phyloP scores from a whole-genome alignment of 208 protist genomes.

The Naegleria gruberi region DNA sequence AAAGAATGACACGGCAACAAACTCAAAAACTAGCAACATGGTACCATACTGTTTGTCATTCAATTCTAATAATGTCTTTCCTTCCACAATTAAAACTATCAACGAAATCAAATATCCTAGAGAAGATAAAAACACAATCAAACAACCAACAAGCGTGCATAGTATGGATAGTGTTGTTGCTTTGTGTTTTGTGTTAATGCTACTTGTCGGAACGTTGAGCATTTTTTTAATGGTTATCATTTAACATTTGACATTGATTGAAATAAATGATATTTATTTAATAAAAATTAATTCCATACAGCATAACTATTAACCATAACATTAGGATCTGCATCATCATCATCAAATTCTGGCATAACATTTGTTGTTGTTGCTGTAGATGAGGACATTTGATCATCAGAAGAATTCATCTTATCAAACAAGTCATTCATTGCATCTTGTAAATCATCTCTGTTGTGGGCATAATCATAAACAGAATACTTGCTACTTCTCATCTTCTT shows the following conservation, averaged over 20 bases:
- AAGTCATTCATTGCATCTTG: neutral
- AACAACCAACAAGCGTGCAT: neutral
- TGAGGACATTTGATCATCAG: too few relatives aligned
- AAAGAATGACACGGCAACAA: neutral
- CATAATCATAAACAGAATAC: neutral
- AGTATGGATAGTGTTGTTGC: neutral
- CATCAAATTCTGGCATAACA: too few relatives aligned
- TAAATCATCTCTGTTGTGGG: neutral
- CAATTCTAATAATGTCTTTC: neutral
- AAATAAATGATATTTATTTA: too few relatives aligned
- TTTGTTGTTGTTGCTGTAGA: too few relatives aligned
- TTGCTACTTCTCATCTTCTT: neutral
- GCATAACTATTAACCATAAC: too few relatives aligned
- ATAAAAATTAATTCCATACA: too few relatives aligned
- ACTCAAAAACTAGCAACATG: neutral
- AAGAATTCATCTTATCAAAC: neutral
- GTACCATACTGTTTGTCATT: neutral
- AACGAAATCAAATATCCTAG: neutral
- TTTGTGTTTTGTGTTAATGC: neutral
- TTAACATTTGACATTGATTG: neutral
- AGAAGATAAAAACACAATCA: neutral
- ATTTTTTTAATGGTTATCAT: neutral
- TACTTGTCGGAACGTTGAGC: neutral
- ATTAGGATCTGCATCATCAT: too few relatives aligned
- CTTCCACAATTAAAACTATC: neutral